Percentiles rank a stretch among this genome's conserved stretches.
These are phyloP conservation scores for Fraxinus dipetala DNA, from an alignment of 305 asterid species.

Conservation along the genomic window DNA sequence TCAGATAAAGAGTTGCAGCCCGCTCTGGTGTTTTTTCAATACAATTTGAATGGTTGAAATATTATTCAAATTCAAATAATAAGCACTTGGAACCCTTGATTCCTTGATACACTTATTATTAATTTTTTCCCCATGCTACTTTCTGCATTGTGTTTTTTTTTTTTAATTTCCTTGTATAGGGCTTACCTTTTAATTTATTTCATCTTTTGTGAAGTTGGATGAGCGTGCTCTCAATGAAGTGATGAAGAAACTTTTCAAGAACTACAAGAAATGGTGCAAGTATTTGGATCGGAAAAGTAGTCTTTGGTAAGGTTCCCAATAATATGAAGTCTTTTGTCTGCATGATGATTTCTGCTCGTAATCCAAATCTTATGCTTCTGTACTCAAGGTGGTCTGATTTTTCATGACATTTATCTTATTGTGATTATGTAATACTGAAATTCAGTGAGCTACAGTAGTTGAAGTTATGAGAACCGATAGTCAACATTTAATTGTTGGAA, in stretches of 20 bases:
- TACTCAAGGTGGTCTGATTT: neutral
- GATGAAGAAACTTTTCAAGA: conserved; percentile 96
- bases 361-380: conserved; percentile 4
- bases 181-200: neutral
- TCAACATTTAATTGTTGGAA: neutral
- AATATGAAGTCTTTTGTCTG: neutral
- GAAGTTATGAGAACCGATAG: neutral
- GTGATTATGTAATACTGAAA: neutral
- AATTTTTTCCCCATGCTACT: neutral
- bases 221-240: conserved; percentile 94
- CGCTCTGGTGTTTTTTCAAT: neutral
- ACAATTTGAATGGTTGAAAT: conserved; percentile 9
- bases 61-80: neutral
- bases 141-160: neutral
- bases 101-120: neutral
- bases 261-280: conserved; percentile 99
- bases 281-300: conserved; percentile 94
- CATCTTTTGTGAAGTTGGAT: conserved; percentile 58
- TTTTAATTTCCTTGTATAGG: conserved; percentile 5
- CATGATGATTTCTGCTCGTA: conserved; percentile 7
- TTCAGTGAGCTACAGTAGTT: neutral
- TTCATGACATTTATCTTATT: neutral
- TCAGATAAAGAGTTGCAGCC: neutral
- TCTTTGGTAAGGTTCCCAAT: conserved; percentile 57
- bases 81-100: neutral